Conservation (phyloP, 2,329 filamentous ascomycete genomes). For the Xylaria sp. region DNA sequence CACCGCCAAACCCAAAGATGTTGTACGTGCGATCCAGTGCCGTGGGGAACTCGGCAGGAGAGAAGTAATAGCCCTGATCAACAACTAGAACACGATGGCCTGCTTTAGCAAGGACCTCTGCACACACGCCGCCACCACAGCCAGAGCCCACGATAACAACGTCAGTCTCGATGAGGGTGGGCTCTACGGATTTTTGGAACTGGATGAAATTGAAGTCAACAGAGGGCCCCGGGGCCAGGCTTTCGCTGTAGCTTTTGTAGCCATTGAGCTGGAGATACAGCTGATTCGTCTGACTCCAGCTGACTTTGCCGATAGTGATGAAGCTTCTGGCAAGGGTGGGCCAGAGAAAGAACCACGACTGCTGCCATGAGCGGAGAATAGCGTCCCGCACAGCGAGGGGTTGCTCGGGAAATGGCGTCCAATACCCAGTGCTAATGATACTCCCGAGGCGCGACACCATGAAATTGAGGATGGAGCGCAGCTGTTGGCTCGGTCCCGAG, state of each 20-base stretch:
- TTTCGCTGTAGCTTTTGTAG: not conserved
- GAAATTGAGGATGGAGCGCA: conserved; percentile 13
- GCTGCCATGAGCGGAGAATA: conserved; percentile 24
- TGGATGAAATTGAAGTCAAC: conserved; percentile 23
- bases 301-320: conserved; percentile 14
- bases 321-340: conserved; percentile 21
- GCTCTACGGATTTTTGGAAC: conserved; percentile 19
- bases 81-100: conserved; percentile 74
- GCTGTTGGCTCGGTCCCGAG: not conserved
- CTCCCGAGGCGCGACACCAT: conserved; percentile 29
- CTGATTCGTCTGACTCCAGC: conserved; percentile 24
- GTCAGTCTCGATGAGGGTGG: conserved; percentile 4
- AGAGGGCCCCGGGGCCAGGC: not conserved
- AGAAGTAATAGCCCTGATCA: conserved; percentile 84
- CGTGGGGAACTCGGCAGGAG: conserved; percentile 80
- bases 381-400: conserved; percentile 5
- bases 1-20: conserved; percentile 72
- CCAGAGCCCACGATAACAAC: conserved; percentile 87
- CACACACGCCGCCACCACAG: conserved; percentile 83
- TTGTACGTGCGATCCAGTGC: conserved; percentile 64
- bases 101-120: conserved; percentile 82
- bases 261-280: conserved; percentile 20
- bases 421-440: conserved; percentile 27
- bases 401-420: conserved; percentile 21
- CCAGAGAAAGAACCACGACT: conserved; percentile 22